Evolutionary conservation across 768 basidiomycete genomes (phyloP), one percentile per base, ranked within the genome.

Genomic region (Rhodocollybia butyracea): DNA sequence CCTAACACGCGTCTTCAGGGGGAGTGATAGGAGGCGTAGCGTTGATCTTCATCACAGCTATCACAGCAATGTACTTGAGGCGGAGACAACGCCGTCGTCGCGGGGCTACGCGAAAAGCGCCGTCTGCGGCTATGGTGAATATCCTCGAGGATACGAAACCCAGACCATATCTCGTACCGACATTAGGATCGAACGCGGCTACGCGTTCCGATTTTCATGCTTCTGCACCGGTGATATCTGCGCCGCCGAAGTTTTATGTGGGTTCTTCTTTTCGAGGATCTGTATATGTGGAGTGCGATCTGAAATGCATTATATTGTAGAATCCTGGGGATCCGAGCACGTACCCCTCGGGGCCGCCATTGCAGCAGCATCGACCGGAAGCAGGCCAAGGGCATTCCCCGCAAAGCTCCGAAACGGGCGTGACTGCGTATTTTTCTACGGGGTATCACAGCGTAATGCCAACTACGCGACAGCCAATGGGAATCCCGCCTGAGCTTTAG

Each of bases 251-350:
- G 48, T 52, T 71, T 22, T 72, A 72, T 50, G 69, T 71, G 41
- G 60, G 68, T 64, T 38, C 27, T 2, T 32, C 11, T 8, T 41
- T 8, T 13, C 17, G 6, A 11, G 5, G 34, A 22, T 29, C 8
- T 40, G 8, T 5, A 27, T 31, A 8, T 38, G 10, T 12, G n/a
- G n/a, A n/a, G n/a, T 46, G 21, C 12, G 36, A 8, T 27, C 17
- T 61, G 51, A 63, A 31, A 60, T n/a, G 29, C 17, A 51, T 19
- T 13, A 45, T 17, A 17, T 21, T 10, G 6, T 40, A 73, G 71
- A 64, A 73, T 22, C 71, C 71, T 3, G 65, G 70, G 29, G 73
- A 73, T 51, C 71, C 71, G 13, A 65, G 62, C 31, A 50, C 48
- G 13, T 50, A 36, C 7, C 48, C 48, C 32, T 8, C 13, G 21